Evolutionary conservation across 2,329 filamentous ascomycete genomes (phyloP), one percentile per base, ranked within the genome.

Genomic region (Sporothrix brasiliensis): DNA sequence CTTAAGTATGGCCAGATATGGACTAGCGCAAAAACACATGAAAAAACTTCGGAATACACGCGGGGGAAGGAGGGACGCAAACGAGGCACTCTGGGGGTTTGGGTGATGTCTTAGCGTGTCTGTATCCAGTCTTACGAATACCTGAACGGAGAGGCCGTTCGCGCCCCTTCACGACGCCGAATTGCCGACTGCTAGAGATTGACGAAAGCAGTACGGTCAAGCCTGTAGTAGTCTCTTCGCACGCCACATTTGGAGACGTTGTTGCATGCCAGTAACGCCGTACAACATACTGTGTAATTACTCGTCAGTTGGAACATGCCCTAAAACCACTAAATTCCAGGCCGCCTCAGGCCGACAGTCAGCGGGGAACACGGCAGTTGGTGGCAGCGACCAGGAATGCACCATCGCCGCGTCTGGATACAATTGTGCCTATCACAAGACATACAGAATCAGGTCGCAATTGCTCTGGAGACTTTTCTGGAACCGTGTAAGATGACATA

Each of bases 41-140:
- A 73, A 74, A 71, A 71, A 72, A 56, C 69, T 70, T 71, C 70
- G 73, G 73, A 71, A 72, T 60, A 30, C 61, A 27, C 56, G 44
- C 39, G 49, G 65, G 50, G 27, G 9, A 13, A 30, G 16, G 61
- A 50, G n/a, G 47, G 39, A 11, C 30, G n/a, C 19, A 44, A 63
- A 16, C 19, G 39, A 63, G 41, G 41, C 54, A 58, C 13, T 54
- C 34, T 56, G 49, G 50, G 30, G 65, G 65, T 67, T 50, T 67
- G 34, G 54, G 54, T 44, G 58, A 63, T 54, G 60, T 65, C 21
- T 67, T 41, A 44, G 50, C 49, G 34, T 53, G 34, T 24, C 24
- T 24, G 24, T 24, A 24, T 24, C 24, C 24, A 24, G 24, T 24
- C 24, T 24, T 2, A 1, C 24, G 24, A 24, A 24, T 24, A n/a